Percentiles rank a stretch among this genome's conserved stretches.
phyloP scores from a whole-genome alignment of 495 filamentous ascomycete species.

The Aspergillus indologenus region DNA sequence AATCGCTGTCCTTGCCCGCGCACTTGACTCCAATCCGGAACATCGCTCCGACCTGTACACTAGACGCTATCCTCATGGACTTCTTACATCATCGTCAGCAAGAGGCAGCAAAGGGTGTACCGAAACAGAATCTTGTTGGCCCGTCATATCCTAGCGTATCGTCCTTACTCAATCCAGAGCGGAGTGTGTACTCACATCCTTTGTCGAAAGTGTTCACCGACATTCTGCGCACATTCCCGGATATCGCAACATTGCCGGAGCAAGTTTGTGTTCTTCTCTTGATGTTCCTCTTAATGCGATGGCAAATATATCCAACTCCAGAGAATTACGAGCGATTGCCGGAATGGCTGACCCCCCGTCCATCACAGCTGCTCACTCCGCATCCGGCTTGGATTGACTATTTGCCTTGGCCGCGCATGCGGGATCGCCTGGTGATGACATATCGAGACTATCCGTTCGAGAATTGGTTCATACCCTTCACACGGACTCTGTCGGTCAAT shows the following conservation, averaged over 20 bases:
- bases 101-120: constrained; percentile 58
- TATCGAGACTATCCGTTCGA: constrained; percentile 61
- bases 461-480: constrained; percentile 76
- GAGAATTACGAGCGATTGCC: constrained; percentile 74
- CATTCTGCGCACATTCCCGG: constrained; percentile 71
- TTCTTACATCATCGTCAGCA: constrained; percentile 68
- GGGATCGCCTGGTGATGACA: constrained; percentile 54
- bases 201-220: constrained; percentile 81
- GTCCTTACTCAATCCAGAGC: constrained; percentile 66
- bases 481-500: constrained; percentile 65
- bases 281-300: constrained; percentile 84
- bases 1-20: constrained; percentile 23
- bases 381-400: constrained; percentile 81
- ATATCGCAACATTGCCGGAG: constrained; percentile 65
- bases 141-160: constrained; percentile 74
- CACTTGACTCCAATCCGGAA: constrained; percentile 55
- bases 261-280: constrained; percentile 72
- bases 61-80: constrained; percentile 72
- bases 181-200: constrained; percentile 59
- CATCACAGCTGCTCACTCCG: constrained; percentile 55
- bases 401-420: constrained; percentile 71
- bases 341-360: constrained; percentile 59
- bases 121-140: constrained; percentile 60
- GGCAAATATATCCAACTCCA: constrained; percentile 69
- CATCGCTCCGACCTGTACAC: constrained; percentile 61